Conservation (phyloP, 2,329 filamentous ascomycete genomes). For the Cladorrhinum sp. region DNA sequence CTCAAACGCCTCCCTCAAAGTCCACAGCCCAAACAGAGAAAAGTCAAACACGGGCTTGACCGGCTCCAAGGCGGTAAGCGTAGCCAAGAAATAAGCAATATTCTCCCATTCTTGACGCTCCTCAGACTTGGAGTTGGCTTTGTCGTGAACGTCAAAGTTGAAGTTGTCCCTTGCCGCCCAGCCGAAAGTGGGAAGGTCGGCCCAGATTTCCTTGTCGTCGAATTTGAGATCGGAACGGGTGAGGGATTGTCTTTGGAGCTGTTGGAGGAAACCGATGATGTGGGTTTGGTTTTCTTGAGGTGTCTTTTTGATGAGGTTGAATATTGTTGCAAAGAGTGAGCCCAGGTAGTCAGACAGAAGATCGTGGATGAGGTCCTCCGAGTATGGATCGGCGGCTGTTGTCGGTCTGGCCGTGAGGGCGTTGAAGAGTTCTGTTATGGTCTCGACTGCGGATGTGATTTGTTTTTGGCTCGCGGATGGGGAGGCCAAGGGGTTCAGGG, state of each 20-base stretch:
- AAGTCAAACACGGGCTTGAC: neutral
- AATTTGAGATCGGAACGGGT: neutral
- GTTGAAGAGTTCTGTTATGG: neutral
- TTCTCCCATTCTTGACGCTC: neutral
- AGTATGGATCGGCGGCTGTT: neutral
- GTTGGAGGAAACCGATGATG: neutral
- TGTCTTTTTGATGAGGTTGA: neutral
- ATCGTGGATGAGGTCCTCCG: neutral
- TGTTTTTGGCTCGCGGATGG: neutral
- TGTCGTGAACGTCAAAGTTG: neutral
- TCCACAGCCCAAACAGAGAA: neutral
- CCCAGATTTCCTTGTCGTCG: neutral
- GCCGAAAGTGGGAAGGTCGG: neutral
- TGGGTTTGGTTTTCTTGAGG: neutral
- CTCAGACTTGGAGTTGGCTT: neutral
- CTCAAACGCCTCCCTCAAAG: neutral
- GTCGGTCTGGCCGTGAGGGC: neutral
- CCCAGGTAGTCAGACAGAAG: neutral
- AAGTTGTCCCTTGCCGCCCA: neutral
- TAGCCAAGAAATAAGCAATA: neutral
- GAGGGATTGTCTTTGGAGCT: neutral
- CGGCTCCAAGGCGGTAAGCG: neutral
- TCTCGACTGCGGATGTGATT: neutral
- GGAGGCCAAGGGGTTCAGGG: neutral
- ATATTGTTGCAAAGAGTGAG: neutral